phyloP scores from a whole-genome alignment of 805 yeast species.

The Cephaloascus fragrans region DNA sequence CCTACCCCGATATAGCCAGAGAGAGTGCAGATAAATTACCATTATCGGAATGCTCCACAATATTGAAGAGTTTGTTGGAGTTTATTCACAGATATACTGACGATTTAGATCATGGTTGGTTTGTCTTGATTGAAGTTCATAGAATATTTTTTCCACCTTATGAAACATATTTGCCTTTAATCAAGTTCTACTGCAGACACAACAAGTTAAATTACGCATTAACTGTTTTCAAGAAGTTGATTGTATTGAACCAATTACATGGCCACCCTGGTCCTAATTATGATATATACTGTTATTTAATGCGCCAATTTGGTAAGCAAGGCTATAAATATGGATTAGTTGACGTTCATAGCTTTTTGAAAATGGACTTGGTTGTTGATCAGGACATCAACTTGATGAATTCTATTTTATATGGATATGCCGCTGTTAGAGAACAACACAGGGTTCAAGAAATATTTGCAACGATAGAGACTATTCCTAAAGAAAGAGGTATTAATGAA shows the following conservation, averaged over 20 bases:
- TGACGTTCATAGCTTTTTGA: conserved; percentile 27
- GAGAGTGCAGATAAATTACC: not conserved
- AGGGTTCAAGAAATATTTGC: conserved; percentile 27
- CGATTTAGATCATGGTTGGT: not conserved
- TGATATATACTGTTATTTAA: conserved; percentile 26
- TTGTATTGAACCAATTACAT: not conserved
- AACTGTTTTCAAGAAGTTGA: not conserved
- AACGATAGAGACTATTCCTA: conserved; percentile 21
- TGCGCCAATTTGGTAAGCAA: conserved; percentile 26
- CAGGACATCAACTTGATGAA: conserved; percentile 27
- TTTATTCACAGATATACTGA: not conserved
- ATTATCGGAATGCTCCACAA: not conserved
- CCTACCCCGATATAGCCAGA: not conserved
- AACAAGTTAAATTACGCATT: not conserved
- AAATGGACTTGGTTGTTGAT: conserved; percentile 21
- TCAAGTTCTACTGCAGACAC: not conserved
- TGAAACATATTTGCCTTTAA: not conserved
- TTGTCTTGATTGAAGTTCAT: not conserved
- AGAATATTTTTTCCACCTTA: not conserved
- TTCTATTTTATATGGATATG: conserved; percentile 27
- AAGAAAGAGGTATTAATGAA: conserved; percentile 24
- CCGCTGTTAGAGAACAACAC: conserved; percentile 28
- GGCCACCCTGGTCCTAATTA: not conserved
- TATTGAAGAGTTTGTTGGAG: not conserved
- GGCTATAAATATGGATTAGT: conserved; percentile 31